These are phyloP conservation scores for Atkinsonella texensis DNA, from an alignment of 2,329 filamentous ascomycete genomes.

Conservation along the genomic window DNA sequence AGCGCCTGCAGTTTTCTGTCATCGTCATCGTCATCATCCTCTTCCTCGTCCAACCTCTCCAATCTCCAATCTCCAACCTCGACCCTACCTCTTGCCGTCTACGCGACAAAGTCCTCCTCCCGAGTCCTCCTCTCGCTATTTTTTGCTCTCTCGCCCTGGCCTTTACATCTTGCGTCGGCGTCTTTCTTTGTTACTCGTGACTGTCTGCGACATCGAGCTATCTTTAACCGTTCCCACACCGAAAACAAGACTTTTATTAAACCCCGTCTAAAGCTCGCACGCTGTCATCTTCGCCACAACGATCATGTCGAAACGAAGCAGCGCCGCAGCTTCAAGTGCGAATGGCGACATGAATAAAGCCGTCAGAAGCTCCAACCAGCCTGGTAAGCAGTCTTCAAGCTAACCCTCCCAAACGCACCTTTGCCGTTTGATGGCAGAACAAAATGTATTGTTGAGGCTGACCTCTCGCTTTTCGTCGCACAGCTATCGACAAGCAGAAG, in stretches of 20 bases:
- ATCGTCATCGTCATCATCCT: slow-evolving; percentile 1
- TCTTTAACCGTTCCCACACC: not conserved
- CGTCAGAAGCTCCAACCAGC: slow-evolving; percentile 14
- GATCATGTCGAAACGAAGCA: slow-evolving; percentile 52
- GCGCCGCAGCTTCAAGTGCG: slow-evolving; percentile 20
- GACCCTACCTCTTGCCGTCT: no score
- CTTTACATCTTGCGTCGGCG: not conserved
- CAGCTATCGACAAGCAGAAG: slow-evolving; percentile 65
- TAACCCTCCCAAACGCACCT: not conserved
- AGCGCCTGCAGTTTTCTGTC: not conserved
- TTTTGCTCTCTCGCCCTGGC: not conserved
- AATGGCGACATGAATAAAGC: slow-evolving; percentile 19
- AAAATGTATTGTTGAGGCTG: not conserved
- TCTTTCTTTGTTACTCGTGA: not conserved
- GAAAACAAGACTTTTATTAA: not conserved
- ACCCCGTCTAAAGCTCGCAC: not conserved
- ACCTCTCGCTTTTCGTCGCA: not conserved
- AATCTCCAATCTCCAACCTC: no score
- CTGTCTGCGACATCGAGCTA: not conserved
- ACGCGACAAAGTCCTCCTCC: slow-evolving; percentile 10
- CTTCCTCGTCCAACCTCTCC: slow-evolving; percentile 19
- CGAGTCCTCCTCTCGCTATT: slow-evolving; percentile 10
- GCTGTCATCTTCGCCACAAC: slow-evolving; percentile 9
- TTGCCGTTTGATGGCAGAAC: not conserved
- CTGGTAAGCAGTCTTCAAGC: slow-evolving; percentile 18